These are phyloP conservation scores for Cordyceps militaris DNA, from an alignment of 2,329 filamentous ascomycete genomes.

Conservation along the genomic window DNA sequence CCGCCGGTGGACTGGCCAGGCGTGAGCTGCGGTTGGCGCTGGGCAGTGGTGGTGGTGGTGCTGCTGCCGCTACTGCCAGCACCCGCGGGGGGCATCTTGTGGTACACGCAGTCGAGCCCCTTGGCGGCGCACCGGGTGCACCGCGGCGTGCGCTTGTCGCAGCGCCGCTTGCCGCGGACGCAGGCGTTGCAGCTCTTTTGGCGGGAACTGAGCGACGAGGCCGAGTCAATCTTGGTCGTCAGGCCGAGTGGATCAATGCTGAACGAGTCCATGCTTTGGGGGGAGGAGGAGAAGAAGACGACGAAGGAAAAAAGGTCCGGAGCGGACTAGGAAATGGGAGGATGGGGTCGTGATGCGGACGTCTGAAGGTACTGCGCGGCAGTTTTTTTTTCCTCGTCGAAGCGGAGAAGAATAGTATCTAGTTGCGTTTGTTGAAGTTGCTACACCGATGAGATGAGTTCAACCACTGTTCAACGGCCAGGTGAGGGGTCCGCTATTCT, in stretches of 20 bases:
- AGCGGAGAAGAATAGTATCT: no score
- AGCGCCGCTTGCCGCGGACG: conserved; percentile 40
- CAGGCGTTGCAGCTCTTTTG: conserved; percentile 45
- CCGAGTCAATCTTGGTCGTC: conserved; percentile 20
- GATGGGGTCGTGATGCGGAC: no score
- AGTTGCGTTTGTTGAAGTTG: no score
- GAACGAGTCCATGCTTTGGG: conserved; percentile 7
- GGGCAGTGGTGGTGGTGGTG: conserved; percentile 2
- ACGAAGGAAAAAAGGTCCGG: not conserved
- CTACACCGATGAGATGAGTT: no score
- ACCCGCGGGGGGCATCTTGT: conserved; percentile 26
- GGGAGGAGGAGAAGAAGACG: not conserved
- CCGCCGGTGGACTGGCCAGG: conserved; percentile 8
- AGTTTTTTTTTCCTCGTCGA: not conserved
- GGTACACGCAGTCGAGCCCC: conserved; percentile 36
- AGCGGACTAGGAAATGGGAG: not conserved
- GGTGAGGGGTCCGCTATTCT: no score
- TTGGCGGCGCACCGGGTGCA: conserved; percentile 38
- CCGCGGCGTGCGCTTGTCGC: conserved; percentile 37
- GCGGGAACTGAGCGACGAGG: conserved; percentile 34
- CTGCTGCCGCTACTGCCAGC: conserved; percentile 6
- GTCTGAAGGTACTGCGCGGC: not conserved
- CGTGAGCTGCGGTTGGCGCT: not conserved
- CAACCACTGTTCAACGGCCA: no score
- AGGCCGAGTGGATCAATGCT: conserved; percentile 17